Percentiles rank a stretch among this genome's conserved stretches.
Conservation (phyloP, 1,284 basidiomycete species). For the Puccinia coronata region DNA sequence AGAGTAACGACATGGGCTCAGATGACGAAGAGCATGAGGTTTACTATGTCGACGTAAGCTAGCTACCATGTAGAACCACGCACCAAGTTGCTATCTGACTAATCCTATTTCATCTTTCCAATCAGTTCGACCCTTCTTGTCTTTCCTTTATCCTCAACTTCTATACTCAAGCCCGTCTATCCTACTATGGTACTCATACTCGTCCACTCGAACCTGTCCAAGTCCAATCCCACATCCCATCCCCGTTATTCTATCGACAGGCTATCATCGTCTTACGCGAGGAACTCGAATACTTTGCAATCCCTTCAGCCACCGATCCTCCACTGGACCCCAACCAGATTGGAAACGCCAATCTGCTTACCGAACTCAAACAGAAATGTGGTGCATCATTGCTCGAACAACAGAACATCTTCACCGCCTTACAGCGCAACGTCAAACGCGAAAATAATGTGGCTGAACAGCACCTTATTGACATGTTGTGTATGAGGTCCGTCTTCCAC, state of each 20-base stretch:
- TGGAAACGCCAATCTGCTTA: conserved; percentile 75
- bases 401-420: conserved; percentile 90
- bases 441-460: conserved; percentile 99
- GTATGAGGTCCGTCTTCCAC: conserved; percentile 75
- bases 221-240: conserved; percentile 63
- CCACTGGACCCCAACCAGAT: conserved; percentile 61
- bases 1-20: conserved; percentile 70
- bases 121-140: conserved; percentile 92
- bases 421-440: conserved; percentile 98
- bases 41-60: conserved; percentile 43
- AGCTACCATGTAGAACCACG: neutral
- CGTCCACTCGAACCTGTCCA: conserved; percentile 62
- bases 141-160: conserved; percentile 89
- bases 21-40: conserved; percentile 50
- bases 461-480: conserved; percentile 99
- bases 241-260: conserved; percentile 91
- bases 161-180: conserved; percentile 80
- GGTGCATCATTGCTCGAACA: conserved; percentile 85
- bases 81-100: neutral
- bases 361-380: conserved; percentile 77
- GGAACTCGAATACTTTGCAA: conserved; percentile 97
- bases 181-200: conserved; percentile 84
- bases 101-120: neutral
- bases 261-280: conserved; percentile 97
- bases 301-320: conserved; percentile 66